These are phyloP conservation scores for Sistotremastrum niveocremeum DNA, from an alignment of 768 basidiomycete species.

Conservation along the genomic window DNA sequence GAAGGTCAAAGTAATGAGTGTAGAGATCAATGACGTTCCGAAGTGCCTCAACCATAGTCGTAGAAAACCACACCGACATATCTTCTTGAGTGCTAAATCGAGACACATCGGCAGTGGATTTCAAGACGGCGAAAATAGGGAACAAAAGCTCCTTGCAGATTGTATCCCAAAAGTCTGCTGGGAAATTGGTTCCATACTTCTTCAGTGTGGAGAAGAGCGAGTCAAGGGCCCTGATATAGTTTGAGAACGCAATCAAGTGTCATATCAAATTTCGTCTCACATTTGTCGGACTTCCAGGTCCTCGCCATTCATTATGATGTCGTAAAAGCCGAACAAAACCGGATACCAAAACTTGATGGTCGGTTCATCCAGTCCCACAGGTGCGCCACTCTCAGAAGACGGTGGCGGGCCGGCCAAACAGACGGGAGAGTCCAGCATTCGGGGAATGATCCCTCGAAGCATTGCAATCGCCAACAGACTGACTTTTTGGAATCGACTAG, in stretches of 20 bases:
- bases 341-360: constrained; percentile 99
- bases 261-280: constrained; percentile 36
- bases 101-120: constrained; percentile 82
- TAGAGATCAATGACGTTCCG: constrained; percentile 92
- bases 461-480: constrained; percentile 92
- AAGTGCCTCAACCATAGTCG: constrained; percentile 97
- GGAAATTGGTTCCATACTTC: constrained; percentile 72
- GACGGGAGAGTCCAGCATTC: constrained; percentile 79
- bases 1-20: constrained; percentile 84
- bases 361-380: constrained; percentile 45
- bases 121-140: constrained; percentile 94
- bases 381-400: constrained; percentile 18
- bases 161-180: constrained; percentile 94
- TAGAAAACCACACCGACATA: constrained; percentile 98
- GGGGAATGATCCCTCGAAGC: constrained; percentile 84
- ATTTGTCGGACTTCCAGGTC: constrained; percentile 93
- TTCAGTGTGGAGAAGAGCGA: constrained; percentile 91
- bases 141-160: constrained; percentile 92
- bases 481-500: constrained; percentile 98
- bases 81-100: constrained; percentile 95
- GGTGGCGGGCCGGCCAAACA: constrained; percentile 22
- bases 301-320: constrained; percentile 99
- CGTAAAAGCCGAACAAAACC: constrained; percentile 93
- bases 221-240: constrained; percentile 67
- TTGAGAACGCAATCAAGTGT: not conserved